Percentiles rank a stretch among this genome's conserved stretches.
phyloP scores from a whole-genome alignment of 2,329 filamentous ascomycete species.

The Chaetothyriales sp. region DNA sequence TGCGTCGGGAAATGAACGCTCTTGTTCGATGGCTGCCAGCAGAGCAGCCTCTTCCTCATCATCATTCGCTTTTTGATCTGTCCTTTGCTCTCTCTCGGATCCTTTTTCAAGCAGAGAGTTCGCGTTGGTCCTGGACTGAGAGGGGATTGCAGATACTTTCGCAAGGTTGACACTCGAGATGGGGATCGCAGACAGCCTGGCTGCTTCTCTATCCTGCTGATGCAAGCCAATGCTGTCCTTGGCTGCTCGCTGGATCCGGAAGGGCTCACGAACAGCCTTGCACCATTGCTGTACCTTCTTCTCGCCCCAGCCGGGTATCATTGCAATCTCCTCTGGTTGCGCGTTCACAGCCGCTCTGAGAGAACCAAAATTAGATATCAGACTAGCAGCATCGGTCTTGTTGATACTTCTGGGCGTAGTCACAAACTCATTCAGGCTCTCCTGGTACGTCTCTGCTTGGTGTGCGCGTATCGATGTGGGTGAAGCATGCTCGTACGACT shows the following conservation, averaged over 20 bases:
- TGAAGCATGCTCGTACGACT: slow-evolving; percentile 80
- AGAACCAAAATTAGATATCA: slow-evolving; percentile 86
- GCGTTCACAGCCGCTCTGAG: slow-evolving; percentile 77
- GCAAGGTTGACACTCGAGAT: slow-evolving; percentile 16
- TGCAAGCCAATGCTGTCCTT: slow-evolving; percentile 31
- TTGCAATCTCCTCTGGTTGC: slow-evolving; percentile 64
- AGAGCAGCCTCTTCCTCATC: slow-evolving; percentile 36
- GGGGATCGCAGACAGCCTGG: slow-evolving; percentile 17
- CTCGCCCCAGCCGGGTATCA: slow-evolving; percentile 87
- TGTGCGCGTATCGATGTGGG: slow-evolving; percentile 68
- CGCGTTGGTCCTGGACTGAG: slow-evolving; percentile 7
- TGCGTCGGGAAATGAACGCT: slow-evolving; percentile 3
- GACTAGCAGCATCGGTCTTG: slow-evolving; percentile 79
- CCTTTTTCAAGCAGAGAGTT: slow-evolving; percentile 2
- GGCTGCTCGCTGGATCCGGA: slow-evolving; percentile 58
- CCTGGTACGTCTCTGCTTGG: slow-evolving; percentile 68
- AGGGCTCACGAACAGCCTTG: slow-evolving; percentile 67
- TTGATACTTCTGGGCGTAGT: slow-evolving; percentile 82
- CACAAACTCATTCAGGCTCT: slow-evolving; percentile 80
- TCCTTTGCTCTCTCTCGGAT: slow-evolving; percentile 13
- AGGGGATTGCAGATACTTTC: slow-evolving; percentile 4
- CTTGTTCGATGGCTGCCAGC: slow-evolving; percentile 20
- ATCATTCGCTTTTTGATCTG: slow-evolving; percentile 18
- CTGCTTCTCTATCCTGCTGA: slow-evolving; percentile 9
- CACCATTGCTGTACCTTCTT: slow-evolving; percentile 86